A percentile compares a stretch with the other conserved stretches of the same genome.
Evolutionary conservation across 129 eudicot species (phyloP).

Genomic region (Calendula officinalis): DNA sequence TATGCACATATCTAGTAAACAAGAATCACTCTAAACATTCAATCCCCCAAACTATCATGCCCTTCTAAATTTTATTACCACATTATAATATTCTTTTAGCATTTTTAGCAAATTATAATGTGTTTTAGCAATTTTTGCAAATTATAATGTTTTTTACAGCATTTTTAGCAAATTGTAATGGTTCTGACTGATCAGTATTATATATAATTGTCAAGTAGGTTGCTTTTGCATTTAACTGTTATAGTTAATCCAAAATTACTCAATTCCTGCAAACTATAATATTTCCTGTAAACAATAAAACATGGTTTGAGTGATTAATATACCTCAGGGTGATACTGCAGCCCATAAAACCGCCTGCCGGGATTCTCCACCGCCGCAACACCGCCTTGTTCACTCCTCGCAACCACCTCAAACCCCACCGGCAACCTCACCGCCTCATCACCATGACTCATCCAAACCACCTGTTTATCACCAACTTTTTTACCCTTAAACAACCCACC

Average conservation of each 20-base stretch:
- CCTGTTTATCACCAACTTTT: constrained; percentile 63
- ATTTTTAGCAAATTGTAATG: not conserved
- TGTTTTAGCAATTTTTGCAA: no score
- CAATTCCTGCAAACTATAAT: not conserved
- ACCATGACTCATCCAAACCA: constrained; percentile 98
- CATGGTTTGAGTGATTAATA: not conserved
- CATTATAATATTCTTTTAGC: no score
- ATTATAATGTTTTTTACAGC: not conserved
- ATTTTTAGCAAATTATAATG: not conserved
- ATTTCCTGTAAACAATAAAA: no score
- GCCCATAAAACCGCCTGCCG: constrained; percentile 61
- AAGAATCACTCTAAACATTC: not conserved
- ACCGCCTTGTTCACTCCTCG: constrained; percentile 67
- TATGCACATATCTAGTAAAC: not conserved
- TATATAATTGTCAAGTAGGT: not conserved
- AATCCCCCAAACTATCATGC: not conserved
- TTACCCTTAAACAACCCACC: constrained; percentile 55
- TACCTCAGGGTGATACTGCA: constrained; percentile 98
- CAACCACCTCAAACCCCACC: constrained; percentile 78
- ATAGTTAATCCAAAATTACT: not conserved
- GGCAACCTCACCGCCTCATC: constrained; percentile 82
- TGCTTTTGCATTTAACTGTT: not conserved
- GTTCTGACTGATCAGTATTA: not conserved
- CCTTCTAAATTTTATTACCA: not conserved
- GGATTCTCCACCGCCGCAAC: constrained; percentile 73